Base-by-base conservation (phyloP, 1,284 basidiomycete species). In the Coriolopsis trogii region DNA sequence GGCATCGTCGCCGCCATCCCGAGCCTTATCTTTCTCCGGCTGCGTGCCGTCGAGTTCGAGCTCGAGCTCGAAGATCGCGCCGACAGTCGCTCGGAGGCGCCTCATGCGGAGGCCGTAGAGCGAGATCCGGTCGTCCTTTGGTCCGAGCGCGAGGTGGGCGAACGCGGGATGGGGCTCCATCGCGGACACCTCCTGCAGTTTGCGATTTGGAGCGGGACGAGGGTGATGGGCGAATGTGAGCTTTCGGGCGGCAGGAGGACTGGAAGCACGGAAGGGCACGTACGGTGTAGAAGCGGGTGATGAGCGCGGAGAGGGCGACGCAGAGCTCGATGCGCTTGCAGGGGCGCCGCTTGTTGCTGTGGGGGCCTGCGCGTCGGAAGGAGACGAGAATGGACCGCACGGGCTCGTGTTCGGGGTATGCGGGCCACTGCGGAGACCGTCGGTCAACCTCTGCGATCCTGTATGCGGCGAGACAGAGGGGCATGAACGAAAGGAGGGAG, bases 101-200 rank as follows among this genome's bases (percentile, higher is more conserved):
- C 46, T 43, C 49, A 58, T 43, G 26, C 52, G 52, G 0, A 58
- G 52, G 21, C 29, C 52, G 23, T 54, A 58, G 24, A 58, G 46
- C 4, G 56, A 52, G 34, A 54, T 46, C 15, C 53, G 49, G 12
- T 46, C 49, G 40, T 54, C 52, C 1, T 24, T 43, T 0, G 42
- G 31, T 1, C 56, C 56, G 6, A 58, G 49, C 15, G 56, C 56
- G 24, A 58, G 52, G 36, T 58, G 56, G 10, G 42, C 34, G 30
- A 49, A 55, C 0, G 38, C 52, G 1, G 52, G 49, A 1, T 44
- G 39, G 0, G 56, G 56, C 36, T 58, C 49, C 46, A 58, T 53
- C 15, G 25, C 12, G n/a, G 28, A 46, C 28, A 48, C 56, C 16
- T 54, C 56, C 56, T 58, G 24, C 21, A 28, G 13, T 3, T 18